Evolutionary conservation across 2,329 filamentous ascomycete genomes (phyloP), one percentile per base, ranked within the genome.

Genomic region (Pseudopithomyces maydicus): DNA sequence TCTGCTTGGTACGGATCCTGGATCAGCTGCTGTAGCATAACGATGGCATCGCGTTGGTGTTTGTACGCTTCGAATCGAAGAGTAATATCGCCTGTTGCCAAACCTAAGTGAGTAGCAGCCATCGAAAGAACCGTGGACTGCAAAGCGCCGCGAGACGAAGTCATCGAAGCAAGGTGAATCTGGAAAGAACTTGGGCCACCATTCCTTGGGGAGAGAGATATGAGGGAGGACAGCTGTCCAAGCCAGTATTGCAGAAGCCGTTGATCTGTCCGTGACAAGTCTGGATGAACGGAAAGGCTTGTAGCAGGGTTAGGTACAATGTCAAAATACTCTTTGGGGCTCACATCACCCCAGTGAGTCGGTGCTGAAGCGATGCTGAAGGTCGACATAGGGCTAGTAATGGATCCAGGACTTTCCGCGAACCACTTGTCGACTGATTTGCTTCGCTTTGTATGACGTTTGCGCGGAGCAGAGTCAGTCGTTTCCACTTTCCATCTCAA

Each of bases 51-150:
- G 52, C 62, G 56, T 39, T 73, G 68, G 29, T 71, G 65, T 6
- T 65, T 65, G 38, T 71, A 73, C 10, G 64, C 65, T 33, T 71
- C 62, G 1, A 69, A 22, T 36, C 59, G 59, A 15, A 71, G 54
- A 3, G 62, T 63, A 6, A 55, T 33, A 36, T 71, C 62, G 17
- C 66, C 61, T 0, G 63, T 62, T 20, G 57, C 59, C 17, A 66
- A 52, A 20, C 65, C 61, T 11, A 73, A 65, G 50, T 73, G 69
- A 35, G 66, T 70, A 14, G 69, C 70, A 10, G 69, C 65, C 70
- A 73, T 73, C 5, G 66, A 70, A 2, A 73, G 60, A n/a, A 73
- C 56, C 0, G 70, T 73, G 1, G 70, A 73, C 22, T 66, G 61
- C 29, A 72, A 63, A 26, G 70, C 67, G 6, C 66, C 50, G 11